A percentile compares a stretch with the other conserved stretches of the same genome.
Conservation (phyloP, 2,329 filamentous ascomycete species). For the Ceratocystis alfenasii region DNA sequence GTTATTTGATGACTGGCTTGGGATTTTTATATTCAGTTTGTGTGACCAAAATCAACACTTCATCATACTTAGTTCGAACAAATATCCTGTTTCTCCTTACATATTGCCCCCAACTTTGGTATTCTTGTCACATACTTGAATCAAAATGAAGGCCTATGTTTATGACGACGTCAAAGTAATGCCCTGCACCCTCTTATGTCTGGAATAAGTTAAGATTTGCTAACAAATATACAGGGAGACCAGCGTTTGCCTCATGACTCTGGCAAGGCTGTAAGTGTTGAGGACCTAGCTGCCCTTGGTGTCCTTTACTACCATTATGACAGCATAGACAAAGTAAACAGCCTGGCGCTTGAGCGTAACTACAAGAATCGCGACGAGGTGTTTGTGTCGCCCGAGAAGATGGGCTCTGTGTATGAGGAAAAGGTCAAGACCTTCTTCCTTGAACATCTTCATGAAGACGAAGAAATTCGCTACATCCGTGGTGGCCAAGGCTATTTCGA, state of each 20-base stretch:
- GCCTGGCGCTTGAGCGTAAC: constrained; percentile 58
- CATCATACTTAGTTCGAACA: neutral
- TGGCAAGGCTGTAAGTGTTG: constrained; percentile 51
- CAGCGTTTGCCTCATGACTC: constrained; percentile 87
- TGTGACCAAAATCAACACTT: neutral
- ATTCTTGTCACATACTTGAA: neutral
- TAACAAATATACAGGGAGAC: constrained; percentile 54
- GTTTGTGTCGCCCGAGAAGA: constrained; percentile 69
- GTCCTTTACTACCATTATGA: constrained; percentile 66
- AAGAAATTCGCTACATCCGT: constrained; percentile 92
- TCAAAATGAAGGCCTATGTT: constrained; percentile 45
- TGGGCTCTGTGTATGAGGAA: constrained; percentile 79
- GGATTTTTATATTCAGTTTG: constrained; percentile 1
- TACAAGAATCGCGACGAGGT: constrained; percentile 97
- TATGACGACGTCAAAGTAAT: constrained; percentile 46
- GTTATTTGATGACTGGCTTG: neutral
- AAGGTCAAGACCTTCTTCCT: constrained; percentile 91
- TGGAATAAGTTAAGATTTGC: constrained; percentile 16
- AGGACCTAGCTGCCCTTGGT: constrained; percentile 60
- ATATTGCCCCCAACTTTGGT: neutral
- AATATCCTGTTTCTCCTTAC: neutral
- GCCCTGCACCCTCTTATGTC: constrained; percentile 3
- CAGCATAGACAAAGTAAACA: constrained; percentile 54
- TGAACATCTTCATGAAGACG: constrained; percentile 95
- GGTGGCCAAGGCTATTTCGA: constrained; percentile 89